Evolutionary conservation across 2,329 filamentous ascomycete species (phyloP).

Genomic region (Colletotrichum zoysiae): DNA sequence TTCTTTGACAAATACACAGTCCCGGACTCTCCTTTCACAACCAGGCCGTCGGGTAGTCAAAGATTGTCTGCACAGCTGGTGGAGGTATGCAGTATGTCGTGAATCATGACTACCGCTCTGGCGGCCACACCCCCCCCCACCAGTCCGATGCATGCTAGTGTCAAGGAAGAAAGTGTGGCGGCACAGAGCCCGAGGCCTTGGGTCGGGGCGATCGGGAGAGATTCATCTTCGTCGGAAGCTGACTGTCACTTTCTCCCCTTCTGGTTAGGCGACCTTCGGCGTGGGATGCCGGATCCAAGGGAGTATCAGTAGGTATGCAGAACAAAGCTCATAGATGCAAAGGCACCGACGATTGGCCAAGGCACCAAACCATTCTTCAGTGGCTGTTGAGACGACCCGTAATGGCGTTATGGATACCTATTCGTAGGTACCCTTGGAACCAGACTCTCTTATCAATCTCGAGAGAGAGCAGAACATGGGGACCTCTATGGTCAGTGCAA

Average conservation of each 20-base stretch:
- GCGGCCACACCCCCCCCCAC: slow-evolving; percentile 18
- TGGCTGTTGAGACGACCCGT: slow-evolving; percentile 7
- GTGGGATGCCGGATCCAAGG: slow-evolving; percentile 27
- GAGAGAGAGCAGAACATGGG: slow-evolving; percentile 5
- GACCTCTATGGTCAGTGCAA: slow-evolving; percentile 10
- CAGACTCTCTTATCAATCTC: not conserved
- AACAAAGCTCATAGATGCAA: slow-evolving; percentile 19
- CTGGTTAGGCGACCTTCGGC: slow-evolving; percentile 7
- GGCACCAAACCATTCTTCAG: slow-evolving; percentile 5
- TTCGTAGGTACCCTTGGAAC: no score
- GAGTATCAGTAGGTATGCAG: slow-evolving; percentile 25
- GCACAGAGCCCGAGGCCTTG: slow-evolving; percentile 40
- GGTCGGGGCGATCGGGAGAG: slow-evolving; percentile 33
- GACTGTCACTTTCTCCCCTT: slow-evolving; percentile 8
- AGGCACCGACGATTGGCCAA: slow-evolving; percentile 18
- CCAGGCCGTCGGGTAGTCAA: not conserved
- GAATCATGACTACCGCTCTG: slow-evolving; percentile 34
- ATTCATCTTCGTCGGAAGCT: slow-evolving; percentile 20
- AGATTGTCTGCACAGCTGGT: slow-evolving; percentile 1
- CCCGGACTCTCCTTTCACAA: slow-evolving; percentile 25
- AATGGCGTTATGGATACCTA: slow-evolving; percentile 1
- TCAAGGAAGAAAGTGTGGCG: slow-evolving; percentile 41
- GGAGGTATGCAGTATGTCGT: slow-evolving; percentile 18
- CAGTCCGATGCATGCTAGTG: slow-evolving; percentile 30
- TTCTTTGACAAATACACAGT: slow-evolving; percentile 42